Percentiles rank a stretch among this genome's conserved stretches.
phyloP scores from a whole-genome alignment of 345 rosid species.

The Geranium rotundifolium region DNA sequence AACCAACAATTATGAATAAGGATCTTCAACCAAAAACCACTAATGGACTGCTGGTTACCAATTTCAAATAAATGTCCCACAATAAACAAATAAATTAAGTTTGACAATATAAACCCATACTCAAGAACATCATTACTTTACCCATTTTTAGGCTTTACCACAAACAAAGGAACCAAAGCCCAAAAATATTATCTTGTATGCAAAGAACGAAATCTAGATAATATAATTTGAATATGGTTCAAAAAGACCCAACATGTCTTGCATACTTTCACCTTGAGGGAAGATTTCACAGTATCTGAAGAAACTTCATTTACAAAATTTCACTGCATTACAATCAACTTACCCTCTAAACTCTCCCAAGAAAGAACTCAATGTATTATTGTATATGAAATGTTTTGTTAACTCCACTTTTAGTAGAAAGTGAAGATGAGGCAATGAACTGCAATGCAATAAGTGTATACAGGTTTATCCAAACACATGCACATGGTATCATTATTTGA shows the following conservation, averaged over 20 bases:
- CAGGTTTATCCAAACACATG: background rate
- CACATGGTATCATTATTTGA: background rate
- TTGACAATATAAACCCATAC: background rate
- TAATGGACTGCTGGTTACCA: background rate
- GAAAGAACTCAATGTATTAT: too few relatives aligned
- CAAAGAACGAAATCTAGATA: background rate
- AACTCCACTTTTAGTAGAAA: too few relatives aligned
- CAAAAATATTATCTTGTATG: background rate
- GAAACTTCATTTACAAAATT: background rate
- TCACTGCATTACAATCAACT: background rate
- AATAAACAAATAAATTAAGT: background rate
- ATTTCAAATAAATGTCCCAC: background rate
- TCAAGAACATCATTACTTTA: background rate
- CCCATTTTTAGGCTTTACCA: background rate
- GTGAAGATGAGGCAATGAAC: background rate
- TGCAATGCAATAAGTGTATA: background rate
- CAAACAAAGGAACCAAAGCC: background rate
- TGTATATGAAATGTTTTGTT: too few relatives aligned
- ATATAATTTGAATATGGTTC: background rate
- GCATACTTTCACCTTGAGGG: background rate
- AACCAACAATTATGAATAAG: slow-evolving; percentile 4
- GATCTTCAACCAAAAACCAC: background rate
- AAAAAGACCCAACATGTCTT: background rate
- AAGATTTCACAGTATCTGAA: background rate
- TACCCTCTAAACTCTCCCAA: background rate